Percentiles rank a stretch among this genome's conserved stretches.
These are phyloP conservation scores for Diaporthe vaccinii DNA, from an alignment of 2,329 filamentous ascomycete species.

Conservation along the genomic window DNA sequence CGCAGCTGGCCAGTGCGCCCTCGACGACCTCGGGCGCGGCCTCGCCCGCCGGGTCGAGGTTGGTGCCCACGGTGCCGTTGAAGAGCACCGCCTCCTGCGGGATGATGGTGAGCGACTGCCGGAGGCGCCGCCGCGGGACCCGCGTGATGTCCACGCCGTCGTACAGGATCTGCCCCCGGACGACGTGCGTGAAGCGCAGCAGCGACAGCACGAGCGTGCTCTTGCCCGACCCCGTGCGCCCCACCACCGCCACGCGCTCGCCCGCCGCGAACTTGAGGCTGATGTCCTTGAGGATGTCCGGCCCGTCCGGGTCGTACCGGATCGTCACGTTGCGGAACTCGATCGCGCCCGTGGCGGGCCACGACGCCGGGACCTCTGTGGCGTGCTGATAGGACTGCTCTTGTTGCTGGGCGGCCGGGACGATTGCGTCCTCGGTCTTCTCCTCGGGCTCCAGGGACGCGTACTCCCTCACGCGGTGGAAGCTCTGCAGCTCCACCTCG, in stretches of 20 bases:
- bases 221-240: constrained; percentile 77
- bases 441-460: constrained; percentile 48
- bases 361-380: constrained; percentile 42
- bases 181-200: constrained; percentile 53
- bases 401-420: neutral
- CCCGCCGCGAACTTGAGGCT: constrained; percentile 59
- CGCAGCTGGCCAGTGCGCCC: constrained; percentile 73
- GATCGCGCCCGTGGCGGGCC: constrained; percentile 47
- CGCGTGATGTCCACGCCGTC: constrained; percentile 53
- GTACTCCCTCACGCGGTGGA: constrained; percentile 51
- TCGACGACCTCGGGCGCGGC: constrained; percentile 67
- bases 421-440: constrained; percentile 38
- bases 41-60: constrained; percentile 75
- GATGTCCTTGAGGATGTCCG: constrained; percentile 48
- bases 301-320: constrained; percentile 47
- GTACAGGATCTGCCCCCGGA: constrained; percentile 50
- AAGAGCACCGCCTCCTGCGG: constrained; percentile 57
- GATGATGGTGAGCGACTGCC: constrained; percentile 54
- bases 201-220: constrained; percentile 62
- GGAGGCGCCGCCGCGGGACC: constrained; percentile 52
- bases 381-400: neutral
- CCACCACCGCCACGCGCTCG: constrained; percentile 75
- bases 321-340: constrained; percentile 48
- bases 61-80: constrained; percentile 57
- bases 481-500: constrained; percentile 68